Evolutionary conservation across 257 asterid genomes (phyloP).

Genomic region (Thymus quinquecostatus): DNA sequence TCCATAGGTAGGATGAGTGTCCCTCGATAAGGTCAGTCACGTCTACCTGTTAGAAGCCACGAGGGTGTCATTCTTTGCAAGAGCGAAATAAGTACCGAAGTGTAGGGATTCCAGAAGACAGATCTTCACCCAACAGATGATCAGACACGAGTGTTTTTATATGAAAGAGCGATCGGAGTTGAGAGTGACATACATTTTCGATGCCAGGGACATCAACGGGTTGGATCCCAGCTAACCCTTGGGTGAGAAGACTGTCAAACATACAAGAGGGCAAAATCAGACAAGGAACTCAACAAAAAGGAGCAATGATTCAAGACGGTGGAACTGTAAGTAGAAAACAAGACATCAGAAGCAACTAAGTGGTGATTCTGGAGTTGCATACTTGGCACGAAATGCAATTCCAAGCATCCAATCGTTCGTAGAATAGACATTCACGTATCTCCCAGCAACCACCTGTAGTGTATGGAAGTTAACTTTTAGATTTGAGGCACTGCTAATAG

Average conservation of each 20-base stretch:
- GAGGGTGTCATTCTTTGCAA: no score
- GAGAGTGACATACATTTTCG: slow-evolving; percentile 63
- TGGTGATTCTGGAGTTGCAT: slow-evolving; percentile 29
- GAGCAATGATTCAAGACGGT: neutral
- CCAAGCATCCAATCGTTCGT: slow-evolving; percentile 98
- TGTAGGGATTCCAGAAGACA: no score
- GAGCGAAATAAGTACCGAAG: no score
- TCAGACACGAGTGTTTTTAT: neutral
- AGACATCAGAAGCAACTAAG: neutral
- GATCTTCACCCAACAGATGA: neutral
- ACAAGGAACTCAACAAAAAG: slow-evolving; percentile 8
- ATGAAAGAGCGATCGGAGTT: neutral
- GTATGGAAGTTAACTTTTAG: slow-evolving; percentile 28
- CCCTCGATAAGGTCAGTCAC: slow-evolving; percentile 83
- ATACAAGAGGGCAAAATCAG: neutral
- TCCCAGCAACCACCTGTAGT: slow-evolving; percentile 87
- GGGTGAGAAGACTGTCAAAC: slow-evolving; percentile 84
- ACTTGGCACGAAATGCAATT: slow-evolving; percentile 93
- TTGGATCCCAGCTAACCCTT: slow-evolving; percentile 96
- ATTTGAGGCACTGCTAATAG: slow-evolving; percentile 21
- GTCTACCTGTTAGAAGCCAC: slow-evolving; percentile 55
- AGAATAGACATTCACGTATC: slow-evolving; percentile 83
- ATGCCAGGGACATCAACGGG: slow-evolving; percentile 85
- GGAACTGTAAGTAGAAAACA: neutral
- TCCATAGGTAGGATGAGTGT: slow-evolving; percentile 89